phyloP scores from a whole-genome alignment of 176 grass and related monocot genomes.

The Olyra latifolia region DNA sequence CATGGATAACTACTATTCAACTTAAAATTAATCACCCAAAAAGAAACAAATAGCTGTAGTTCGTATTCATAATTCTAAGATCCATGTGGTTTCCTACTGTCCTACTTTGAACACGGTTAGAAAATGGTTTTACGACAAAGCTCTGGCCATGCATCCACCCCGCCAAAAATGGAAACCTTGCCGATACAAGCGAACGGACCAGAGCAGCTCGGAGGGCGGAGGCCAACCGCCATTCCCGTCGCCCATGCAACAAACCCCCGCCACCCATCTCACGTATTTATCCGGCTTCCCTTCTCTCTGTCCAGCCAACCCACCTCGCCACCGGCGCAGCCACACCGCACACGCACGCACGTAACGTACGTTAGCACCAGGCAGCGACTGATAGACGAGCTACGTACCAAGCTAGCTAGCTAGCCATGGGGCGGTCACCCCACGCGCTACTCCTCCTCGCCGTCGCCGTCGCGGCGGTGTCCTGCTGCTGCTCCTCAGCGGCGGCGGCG shows the following conservation, averaged over 20 bases:
- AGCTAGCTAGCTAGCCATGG: slow-evolving; percentile 26
- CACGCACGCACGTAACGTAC: not conserved
- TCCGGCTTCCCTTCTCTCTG: not conserved
- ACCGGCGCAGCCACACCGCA: not conserved
- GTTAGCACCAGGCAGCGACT: not conserved
- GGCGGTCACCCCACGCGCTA: not conserved
- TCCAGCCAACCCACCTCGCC: not conserved
- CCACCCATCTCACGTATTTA: slow-evolving; percentile 33
- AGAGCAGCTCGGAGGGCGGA: not conserved
- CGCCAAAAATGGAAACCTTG: slow-evolving; percentile 14
- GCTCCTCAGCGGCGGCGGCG: not conserved
- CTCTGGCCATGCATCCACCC: too few relatives aligned
- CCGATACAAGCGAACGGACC: not conserved
- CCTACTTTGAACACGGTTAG: too few relatives aligned
- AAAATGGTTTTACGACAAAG: too few relatives aligned
- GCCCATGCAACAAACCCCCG: not conserved
- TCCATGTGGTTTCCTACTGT: too few relatives aligned
- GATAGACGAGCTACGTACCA: not conserved
- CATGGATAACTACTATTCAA: too few relatives aligned
- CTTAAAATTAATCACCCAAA: too few relatives aligned
- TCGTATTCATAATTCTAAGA: too few relatives aligned
- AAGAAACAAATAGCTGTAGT: too few relatives aligned
- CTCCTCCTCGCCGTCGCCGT: slow-evolving; percentile 8
- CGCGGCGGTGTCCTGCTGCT: not conserved
- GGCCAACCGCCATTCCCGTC: slow-evolving; percentile 27